Conservation (phyloP, 345 rosid genomes). For the Geranium rotundifolium region DNA sequence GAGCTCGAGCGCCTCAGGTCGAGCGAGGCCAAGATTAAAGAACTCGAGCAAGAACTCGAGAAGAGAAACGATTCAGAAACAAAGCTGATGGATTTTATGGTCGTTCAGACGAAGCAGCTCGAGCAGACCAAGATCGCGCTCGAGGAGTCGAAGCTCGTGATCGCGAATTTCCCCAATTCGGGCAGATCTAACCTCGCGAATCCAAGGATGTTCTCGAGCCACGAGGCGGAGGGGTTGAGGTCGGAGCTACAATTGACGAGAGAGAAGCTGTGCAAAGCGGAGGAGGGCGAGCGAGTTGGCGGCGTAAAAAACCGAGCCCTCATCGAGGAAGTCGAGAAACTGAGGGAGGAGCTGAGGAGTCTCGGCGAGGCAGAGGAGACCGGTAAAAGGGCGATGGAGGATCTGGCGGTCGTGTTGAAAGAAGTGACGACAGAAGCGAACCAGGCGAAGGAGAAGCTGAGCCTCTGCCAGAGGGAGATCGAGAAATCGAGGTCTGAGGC, state of each 20-base stretch:
- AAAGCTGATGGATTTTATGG: slow-evolving; percentile 27
- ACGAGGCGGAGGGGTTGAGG: too few relatives aligned
- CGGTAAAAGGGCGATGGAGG: slow-evolving; percentile 82
- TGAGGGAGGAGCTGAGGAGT: slow-evolving; percentile 37
- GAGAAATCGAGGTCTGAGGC: slow-evolving; percentile 24
- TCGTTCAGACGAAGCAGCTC: slow-evolving; percentile 27
- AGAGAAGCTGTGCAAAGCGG: slow-evolving; percentile 16
- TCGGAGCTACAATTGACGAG: slow-evolving; percentile 3
- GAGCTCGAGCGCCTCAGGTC: slow-evolving; percentile 14
- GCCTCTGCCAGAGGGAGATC: slow-evolving; percentile 28
- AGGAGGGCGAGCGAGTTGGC: slow-evolving; percentile 27
- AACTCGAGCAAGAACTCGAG: slow-evolving; percentile 38
- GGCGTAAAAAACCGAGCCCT: slow-evolving; percentile 10
- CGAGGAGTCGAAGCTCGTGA: slow-evolving; percentile 37
- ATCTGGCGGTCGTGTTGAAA: slow-evolving; percentile 57
- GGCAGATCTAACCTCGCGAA: slow-evolving; percentile 14
- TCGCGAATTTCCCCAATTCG: not conserved
- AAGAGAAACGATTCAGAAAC: slow-evolving; percentile 29
- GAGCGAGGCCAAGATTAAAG: slow-evolving; percentile 24
- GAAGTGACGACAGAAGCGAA: slow-evolving; percentile 62
- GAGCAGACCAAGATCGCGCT: slow-evolving; percentile 33
- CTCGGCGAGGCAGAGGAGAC: slow-evolving; percentile 57
- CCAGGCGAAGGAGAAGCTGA: slow-evolving; percentile 43
- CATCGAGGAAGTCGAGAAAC: slow-evolving; percentile 25
- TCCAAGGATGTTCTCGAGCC: slow-evolving; percentile 5